phyloP scores from a whole-genome alignment of 192 early-diverging fungal genomes.

The Backusella luteola region DNA sequence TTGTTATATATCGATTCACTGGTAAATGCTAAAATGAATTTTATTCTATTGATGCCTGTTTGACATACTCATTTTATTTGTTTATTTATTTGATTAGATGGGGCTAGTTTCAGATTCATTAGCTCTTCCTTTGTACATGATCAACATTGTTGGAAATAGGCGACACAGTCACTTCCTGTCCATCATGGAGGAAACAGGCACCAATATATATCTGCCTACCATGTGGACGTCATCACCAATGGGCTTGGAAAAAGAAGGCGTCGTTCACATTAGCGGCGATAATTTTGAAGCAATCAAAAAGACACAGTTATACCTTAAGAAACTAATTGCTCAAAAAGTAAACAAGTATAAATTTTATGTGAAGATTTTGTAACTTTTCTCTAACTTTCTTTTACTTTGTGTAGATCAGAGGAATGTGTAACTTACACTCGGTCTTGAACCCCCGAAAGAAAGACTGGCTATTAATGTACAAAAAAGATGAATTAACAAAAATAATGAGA shows the following conservation, averaged over 20 bases:
- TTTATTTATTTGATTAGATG: neutral
- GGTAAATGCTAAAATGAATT: neutral
- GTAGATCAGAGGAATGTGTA: slow-evolving; percentile 17
- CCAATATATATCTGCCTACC: slow-evolving; percentile 7
- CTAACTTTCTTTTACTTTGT: neutral
- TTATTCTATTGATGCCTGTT: neutral
- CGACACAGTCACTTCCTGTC: neutral
- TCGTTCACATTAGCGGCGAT: slow-evolving; percentile 3
- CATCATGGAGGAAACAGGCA: slow-evolving; percentile 12
- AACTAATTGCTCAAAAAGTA: slow-evolving; percentile 6
- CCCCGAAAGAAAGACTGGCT: slow-evolving; percentile 76
- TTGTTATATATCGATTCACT: neutral
- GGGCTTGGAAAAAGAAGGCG: neutral
- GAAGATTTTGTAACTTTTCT: neutral
- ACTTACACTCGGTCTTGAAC: slow-evolving; percentile 39
- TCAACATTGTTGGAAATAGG: slow-evolving; percentile 2
- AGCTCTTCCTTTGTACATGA: neutral
- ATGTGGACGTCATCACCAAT: neutral
- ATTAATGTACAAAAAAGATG: slow-evolving; percentile 50
- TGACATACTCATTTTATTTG: neutral
- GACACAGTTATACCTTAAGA: neutral
- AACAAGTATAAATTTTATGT: neutral
- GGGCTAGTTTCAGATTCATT: neutral
- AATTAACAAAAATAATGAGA: slow-evolving; percentile 59
- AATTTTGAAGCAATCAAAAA: slow-evolving; percentile 5